Percentiles rank a stretch among this genome's conserved stretches.
phyloP scores from a whole-genome alignment of 2,329 filamentous ascomycete species.

The Penicillium fuscoglaucum region DNA sequence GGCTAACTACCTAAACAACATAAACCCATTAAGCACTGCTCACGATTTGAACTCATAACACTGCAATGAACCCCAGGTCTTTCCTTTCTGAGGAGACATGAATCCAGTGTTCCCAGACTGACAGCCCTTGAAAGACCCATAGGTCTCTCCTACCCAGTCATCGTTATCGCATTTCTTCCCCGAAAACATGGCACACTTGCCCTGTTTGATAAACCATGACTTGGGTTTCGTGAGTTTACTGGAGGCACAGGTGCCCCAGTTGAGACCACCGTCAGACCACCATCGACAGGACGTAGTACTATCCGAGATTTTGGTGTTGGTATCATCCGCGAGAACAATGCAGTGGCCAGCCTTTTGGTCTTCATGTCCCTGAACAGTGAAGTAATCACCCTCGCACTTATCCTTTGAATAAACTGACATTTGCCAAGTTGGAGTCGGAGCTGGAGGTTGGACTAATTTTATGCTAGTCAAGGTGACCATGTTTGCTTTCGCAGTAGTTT shows the following conservation, averaged over 20 bases:
- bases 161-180: not conserved
- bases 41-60: not conserved
- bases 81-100: not conserved
- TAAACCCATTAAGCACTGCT: no score
- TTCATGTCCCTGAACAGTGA: not conserved
- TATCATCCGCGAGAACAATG: not conserved
- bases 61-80: not conserved
- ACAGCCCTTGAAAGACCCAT: not conserved
- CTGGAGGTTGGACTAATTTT: not conserved
- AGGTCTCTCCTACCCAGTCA: not conserved
- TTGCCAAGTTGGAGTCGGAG: not conserved
- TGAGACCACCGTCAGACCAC: conserved; percentile 1
- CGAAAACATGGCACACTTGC: not conserved
- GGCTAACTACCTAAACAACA: no score
- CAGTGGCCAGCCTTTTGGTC: not conserved
- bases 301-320: not conserved
- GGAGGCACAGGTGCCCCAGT: conserved; percentile 1
- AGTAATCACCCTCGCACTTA: not conserved
- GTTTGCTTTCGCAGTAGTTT: not conserved
- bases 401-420: not conserved
- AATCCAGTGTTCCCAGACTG: not conserved
- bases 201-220: not conserved
- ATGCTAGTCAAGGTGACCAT: not conserved
- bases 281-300: conserved; percentile 4
- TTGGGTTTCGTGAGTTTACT: not conserved